A percentile compares a stretch with the other conserved stretches of the same genome.
phyloP scores from a whole-genome alignment of 441 rosid species.

The Populus hybrid region DNA sequence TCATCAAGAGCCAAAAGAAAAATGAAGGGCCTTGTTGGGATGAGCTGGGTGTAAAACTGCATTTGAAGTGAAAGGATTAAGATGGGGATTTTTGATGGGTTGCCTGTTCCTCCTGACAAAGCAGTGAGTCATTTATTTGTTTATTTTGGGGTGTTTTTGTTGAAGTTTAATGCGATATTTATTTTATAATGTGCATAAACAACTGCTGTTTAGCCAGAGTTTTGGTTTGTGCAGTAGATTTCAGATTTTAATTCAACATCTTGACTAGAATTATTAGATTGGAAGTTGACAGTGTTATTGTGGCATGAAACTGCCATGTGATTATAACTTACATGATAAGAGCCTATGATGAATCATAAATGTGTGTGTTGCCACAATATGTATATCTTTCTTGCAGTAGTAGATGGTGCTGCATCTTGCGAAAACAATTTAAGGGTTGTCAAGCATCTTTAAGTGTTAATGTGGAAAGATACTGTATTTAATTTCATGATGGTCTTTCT shows the following conservation, averaged over 20 bases:
- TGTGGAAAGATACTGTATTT: neutral
- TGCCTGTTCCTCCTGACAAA: conserved; percentile 94
- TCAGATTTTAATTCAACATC: too few species aligned
- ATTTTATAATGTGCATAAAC: neutral
- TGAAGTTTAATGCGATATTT: neutral
- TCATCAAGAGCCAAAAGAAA: neutral
- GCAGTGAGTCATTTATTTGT: conserved; percentile 42
- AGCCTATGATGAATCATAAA: neutral
- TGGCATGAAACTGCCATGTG: neutral
- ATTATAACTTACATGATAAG: neutral
- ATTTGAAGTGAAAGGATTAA: conserved; percentile 29
- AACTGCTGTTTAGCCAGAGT: neutral
- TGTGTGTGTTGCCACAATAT: neutral
- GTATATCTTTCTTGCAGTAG: neutral
- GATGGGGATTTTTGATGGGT: conserved; percentile 53
- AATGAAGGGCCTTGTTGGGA: conserved; percentile 24
- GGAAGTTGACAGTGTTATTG: neutral
- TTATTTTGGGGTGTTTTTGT: neutral
- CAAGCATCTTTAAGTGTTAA: neutral
- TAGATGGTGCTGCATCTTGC: neutral
- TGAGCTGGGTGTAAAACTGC: conserved; percentile 30
- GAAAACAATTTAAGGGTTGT: neutral
- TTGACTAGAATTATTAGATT: neutral
- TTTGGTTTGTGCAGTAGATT: neutral
- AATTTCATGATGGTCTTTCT: neutral